Base-by-base conservation (phyloP, 306 rosid genomes). In the Pachyrhizus erosus region DNA sequence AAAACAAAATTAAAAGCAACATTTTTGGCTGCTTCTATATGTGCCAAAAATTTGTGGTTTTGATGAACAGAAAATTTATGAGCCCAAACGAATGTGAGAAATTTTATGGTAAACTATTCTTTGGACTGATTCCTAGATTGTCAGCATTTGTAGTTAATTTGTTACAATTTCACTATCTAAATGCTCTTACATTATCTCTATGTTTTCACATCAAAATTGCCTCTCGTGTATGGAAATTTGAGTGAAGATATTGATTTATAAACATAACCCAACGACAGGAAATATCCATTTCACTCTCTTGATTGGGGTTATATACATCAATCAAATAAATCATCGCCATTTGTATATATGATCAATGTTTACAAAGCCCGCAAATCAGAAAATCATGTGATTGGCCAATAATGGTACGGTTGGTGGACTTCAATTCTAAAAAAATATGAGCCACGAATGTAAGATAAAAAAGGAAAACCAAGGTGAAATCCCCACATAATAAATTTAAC, bases 101-200 rank as follows among this genome's bases (percentile, higher is more conserved):
- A 52, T 64, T 71, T 77, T 64, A 68, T 82, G 88, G 83, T 42
- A 42, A 62, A 57, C 24, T 65, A 21, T 76, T 66, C 49, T 71
- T 85, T 85, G 88, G 80, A 76, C 68, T 21, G 60, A 70, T 70
- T 61, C 49, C 65, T 69, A 80, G 15, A 52, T 18, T 81, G 66
- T 85, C 85, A 75, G 20, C 64, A 57, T 37, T 84, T 14, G 46
- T 31, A n/a, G 39, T 9, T 9, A 15, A 33, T 84, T 51, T 57
- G 45, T 27, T 12, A 46, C 0, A 10, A 20, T 73, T 8, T 33
- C 21, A 18, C 55, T 24, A 80, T 80, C 69, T 57, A 3, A 54
- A 67, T 54, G 11, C 69, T 60, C 31, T 1, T 66, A 58, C 17
- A 17, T 31, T 27, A 70, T 37, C 65, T 29, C n/a, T 52, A n/a